A percentile compares a stretch with the other conserved stretches of the same genome.
Conservation (phyloP, 2,329 filamentous ascomycete genomes). For the Claviceps maximensis region DNA sequence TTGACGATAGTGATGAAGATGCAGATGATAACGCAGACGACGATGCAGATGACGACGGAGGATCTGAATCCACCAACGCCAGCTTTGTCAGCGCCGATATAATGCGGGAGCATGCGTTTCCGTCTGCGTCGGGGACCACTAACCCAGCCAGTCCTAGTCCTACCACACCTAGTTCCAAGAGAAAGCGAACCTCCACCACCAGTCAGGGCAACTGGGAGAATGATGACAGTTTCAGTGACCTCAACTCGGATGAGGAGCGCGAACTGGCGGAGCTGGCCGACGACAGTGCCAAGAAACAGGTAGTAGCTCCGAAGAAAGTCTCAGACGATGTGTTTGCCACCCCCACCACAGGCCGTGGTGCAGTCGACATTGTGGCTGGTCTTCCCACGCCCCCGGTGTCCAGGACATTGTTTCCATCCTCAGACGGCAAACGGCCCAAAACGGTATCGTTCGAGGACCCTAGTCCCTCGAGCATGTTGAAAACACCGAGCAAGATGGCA, state of each 20-base stretch:
- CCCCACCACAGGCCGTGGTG: conserved; percentile 12
- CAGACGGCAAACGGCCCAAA: conserved; percentile 18
- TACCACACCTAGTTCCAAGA: conserved; percentile 12
- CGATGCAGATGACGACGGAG: not conserved
- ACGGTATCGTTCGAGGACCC: conserved; percentile 19
- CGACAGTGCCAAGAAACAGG: conserved; percentile 19
- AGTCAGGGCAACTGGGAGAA: conserved; percentile 13
- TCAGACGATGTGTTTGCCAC: conserved; percentile 13
- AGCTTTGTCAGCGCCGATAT: not conserved
- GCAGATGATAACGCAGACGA: no score
- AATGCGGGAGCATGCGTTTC: not conserved
- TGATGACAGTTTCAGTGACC: conserved; percentile 19
- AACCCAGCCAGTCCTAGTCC: not conserved
- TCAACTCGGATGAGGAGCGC: conserved; percentile 26
- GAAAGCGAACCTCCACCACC: conserved; percentile 18
- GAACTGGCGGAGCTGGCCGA: conserved; percentile 24
- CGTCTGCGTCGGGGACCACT: not conserved
- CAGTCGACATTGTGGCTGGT: conserved; percentile 11
- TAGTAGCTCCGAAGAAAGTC: conserved; percentile 3
- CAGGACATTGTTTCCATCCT: conserved; percentile 22
- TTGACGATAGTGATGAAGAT: not conserved
- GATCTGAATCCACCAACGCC: not conserved
- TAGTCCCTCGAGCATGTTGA: not conserved
- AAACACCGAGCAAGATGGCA: conserved; percentile 1
- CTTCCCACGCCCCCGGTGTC: conserved; percentile 23